A percentile compares a stretch with the other conserved stretches of the same genome.
phyloP scores from a whole-genome alignment of 768 basidiomycete genomes.

The Aureoboletus auriporus region DNA sequence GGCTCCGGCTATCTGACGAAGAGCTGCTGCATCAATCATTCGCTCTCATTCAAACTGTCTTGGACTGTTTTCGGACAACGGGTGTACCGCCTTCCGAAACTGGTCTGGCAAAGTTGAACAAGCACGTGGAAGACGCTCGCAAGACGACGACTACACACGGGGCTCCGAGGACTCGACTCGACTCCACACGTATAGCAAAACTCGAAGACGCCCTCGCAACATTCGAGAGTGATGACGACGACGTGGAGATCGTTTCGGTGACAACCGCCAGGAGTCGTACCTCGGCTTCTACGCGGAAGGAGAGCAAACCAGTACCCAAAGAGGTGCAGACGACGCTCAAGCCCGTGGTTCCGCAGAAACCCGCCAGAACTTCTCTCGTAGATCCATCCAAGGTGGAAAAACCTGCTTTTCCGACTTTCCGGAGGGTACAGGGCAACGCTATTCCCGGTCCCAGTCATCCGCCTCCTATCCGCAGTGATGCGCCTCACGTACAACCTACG shows the following conservation, averaged over 20 bases:
- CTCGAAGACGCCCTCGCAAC: conserved; percentile 63
- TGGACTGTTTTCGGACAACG: conserved; percentile 71
- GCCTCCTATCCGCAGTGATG: conserved; percentile 12
- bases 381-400: conserved; percentile 34
- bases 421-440: conserved; percentile 28
- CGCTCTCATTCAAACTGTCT: conserved; percentile 71
- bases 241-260: conserved; percentile 51
- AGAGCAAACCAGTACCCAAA: conserved; percentile 15
- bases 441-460: conserved; percentile 32
- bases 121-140: conserved; percentile 57
- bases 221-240: conserved; percentile 63
- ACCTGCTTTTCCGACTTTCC: conserved; percentile 41
- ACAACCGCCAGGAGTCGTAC: conserved; percentile 17
- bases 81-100: conserved; percentile 50
- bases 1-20: conserved; percentile 90
- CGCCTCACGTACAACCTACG: conserved; percentile 6
- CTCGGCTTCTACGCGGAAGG: conserved; percentile 8
- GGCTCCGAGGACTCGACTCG: conserved; percentile 49
- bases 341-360: conserved; percentile 10
- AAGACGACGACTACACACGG: conserved; percentile 44
- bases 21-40: conserved; percentile 90
- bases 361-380: conserved; percentile 14
- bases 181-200: conserved; percentile 51
- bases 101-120: conserved; percentile 63
- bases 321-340: conserved; percentile 20